These are phyloP conservation scores for Microbotryum lychnidis-dioicae DNA, from an alignment of 1,284 basidiomycete species.

Conservation along the genomic window DNA sequence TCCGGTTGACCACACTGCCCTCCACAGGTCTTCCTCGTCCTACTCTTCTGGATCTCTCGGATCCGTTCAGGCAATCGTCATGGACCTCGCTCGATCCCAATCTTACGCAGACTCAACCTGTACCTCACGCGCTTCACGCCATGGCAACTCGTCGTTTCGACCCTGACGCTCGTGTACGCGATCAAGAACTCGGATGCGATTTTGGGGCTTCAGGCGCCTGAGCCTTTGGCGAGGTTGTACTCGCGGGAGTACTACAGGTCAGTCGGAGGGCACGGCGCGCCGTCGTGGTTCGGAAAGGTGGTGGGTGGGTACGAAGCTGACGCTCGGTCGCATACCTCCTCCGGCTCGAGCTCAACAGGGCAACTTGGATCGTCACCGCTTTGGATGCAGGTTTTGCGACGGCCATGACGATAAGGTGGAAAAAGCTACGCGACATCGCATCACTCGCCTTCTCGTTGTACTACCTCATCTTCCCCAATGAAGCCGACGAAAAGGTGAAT, in stretches of 20 bases:
- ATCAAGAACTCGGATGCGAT: slow-evolving; percentile 79
- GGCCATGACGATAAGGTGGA: slow-evolving; percentile 84
- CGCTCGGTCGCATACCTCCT: neutral
- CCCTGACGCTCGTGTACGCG: slow-evolving; percentile 76
- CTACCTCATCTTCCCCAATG: slow-evolving; percentile 87
- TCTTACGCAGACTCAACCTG: slow-evolving; percentile 55
- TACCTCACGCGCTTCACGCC: slow-evolving; percentile 71
- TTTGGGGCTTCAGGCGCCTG: slow-evolving; percentile 59
- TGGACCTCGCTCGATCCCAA: slow-evolving; percentile 53
- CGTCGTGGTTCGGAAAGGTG: too few relatives aligned
- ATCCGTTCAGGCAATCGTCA: slow-evolving; percentile 60
- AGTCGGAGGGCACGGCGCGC: neutral
- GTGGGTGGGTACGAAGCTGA: too few relatives aligned
- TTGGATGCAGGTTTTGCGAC: slow-evolving; percentile 96
- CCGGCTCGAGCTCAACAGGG: slow-evolving; percentile 50
- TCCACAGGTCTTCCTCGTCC: slow-evolving; percentile 66
- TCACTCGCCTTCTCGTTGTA: slow-evolving; percentile 58
- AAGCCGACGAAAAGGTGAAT: slow-evolving; percentile 82
- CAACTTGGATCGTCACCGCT: slow-evolving; percentile 89
- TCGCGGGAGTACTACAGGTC: slow-evolving; percentile 47
- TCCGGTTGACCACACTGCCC: neutral
- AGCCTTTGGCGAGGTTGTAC: slow-evolving; percentile 71
- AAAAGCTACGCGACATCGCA: slow-evolving; percentile 79
- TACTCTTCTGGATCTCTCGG: slow-evolving; percentile 81
- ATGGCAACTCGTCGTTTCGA: slow-evolving; percentile 84